Evolutionary conservation across 305 asterid genomes (phyloP), one percentile per base, ranked within the genome.

Genomic region (Fraxinus sp.): DNA sequence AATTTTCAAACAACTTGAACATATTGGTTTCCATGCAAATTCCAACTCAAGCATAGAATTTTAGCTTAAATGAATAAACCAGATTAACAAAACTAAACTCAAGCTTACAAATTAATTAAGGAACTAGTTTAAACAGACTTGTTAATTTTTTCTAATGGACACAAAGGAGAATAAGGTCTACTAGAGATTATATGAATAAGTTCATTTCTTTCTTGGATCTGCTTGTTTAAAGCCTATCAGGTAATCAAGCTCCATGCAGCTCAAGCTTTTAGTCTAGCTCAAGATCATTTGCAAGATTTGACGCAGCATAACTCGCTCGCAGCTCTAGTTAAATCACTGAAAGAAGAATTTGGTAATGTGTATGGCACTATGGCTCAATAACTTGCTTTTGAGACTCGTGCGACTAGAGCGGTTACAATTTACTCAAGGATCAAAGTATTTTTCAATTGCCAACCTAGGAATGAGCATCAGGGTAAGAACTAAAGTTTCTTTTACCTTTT

Each of bases 161-260:
- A 28, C 39, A 41, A 5, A 14, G 62, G 24, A 70, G 20, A 20
- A 35, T 28, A 57, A 66, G 28, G 9, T 35, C 75, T 33, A 22
- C 62, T 79, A 32, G n/a, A 79, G 16, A 66, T 55, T 24, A 39
- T 74, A 41, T 41, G 32, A 39, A 16, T 24, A 16, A 78, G 22
- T 14, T 76, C 49, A 35, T 52, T 28, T 41, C 41, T 10, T 57
- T 78, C 74, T 30, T 33, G 36, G 74, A 14, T 32, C 41, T 32
- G 81, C 32, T n/a, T 78, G 81, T 7, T 70, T 30, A 70, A 26
- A 26, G 37, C 75, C 75, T 70, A 70, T 70, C 9, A 26, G 75
- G 75, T 30, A 14, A 70, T 70, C 20, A 30, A 30, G 75, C 36
- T 68, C 72, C 37, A 11, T 68, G 74, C 36, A 70, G 75, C 39